A percentile compares a stretch with the other conserved stretches of the same genome.
phyloP scores from a whole-genome alignment of 2,329 filamentous ascomycete species.

The Cladobotryum protrusum region DNA sequence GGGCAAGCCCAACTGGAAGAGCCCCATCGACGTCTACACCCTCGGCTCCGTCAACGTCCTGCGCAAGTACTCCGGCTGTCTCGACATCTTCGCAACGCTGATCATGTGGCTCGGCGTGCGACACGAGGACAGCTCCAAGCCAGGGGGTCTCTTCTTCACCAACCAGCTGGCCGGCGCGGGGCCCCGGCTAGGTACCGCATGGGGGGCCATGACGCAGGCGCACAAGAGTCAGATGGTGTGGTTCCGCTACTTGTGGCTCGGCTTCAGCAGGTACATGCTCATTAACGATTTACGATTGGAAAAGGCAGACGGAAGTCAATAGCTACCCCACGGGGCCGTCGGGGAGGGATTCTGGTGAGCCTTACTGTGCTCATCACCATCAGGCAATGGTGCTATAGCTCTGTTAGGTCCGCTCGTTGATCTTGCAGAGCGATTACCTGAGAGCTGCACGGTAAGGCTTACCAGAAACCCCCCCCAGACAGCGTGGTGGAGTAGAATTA shows the following conservation, averaged over 20 bases:
- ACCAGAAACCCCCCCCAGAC: no score
- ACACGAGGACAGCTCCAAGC: conserved; percentile 34
- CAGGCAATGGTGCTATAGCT: no score
- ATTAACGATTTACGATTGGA: conserved; percentile 75
- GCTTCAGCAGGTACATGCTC: conserved; percentile 86
- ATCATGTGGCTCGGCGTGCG: conserved; percentile 42
- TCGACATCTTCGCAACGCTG: conserved; percentile 72
- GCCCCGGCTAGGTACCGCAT: conserved; percentile 50
- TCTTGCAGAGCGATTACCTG: no score
- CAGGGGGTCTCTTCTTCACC: conserved; percentile 61
- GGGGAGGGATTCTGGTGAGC: no score
- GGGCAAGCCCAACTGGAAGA: conserved; percentile 56
- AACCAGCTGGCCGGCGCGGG: conserved; percentile 58
- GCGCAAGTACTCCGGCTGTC: conserved; percentile 74
- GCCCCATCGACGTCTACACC: conserved; percentile 79
- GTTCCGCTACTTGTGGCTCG: conserved; percentile 97
- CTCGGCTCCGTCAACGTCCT: conserved; percentile 64
- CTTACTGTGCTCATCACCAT: no score
- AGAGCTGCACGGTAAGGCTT: no score
- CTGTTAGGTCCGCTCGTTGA: no score
- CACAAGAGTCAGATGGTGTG: conserved; percentile 97
- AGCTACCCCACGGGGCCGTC: no score
- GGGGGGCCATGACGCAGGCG: conserved; percentile 80
- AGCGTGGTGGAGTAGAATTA: no score
- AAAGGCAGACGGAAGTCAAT: conserved; percentile 16